Conservation (phyloP, 306 rosid genomes). For the Arachis stenosperma region DNA sequence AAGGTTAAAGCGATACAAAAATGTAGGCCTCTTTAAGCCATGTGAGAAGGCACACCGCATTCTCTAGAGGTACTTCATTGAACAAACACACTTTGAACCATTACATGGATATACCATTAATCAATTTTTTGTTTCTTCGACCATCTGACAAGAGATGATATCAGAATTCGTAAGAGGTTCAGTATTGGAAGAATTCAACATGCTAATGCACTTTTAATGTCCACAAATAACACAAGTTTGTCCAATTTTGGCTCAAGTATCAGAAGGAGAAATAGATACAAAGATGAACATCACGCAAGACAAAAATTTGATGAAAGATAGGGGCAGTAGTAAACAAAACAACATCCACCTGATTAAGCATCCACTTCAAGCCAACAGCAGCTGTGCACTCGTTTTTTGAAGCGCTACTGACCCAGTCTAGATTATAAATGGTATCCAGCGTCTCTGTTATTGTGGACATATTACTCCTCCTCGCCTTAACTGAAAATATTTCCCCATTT, state of each 20-base stretch:
- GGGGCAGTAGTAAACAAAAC: constrained; percentile 18
- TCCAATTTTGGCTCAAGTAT: not conserved
- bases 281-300: constrained; percentile 31
- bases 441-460: constrained; percentile 81
- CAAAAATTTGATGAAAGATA: constrained; percentile 11
- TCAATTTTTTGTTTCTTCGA: not conserved
- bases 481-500: constrained; percentile 94
- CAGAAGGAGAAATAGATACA: constrained; percentile 16
- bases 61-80: not conserved
- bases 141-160: constrained; percentile 2
- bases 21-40: not conserved
- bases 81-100: not conserved
- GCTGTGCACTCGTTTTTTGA: constrained; percentile 96
- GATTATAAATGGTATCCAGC: constrained; percentile 77
- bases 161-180: not conserved
- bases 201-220: constrained; percentile 9
- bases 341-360: constrained; percentile 91
- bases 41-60: not conserved
- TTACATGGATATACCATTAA: not conserved
- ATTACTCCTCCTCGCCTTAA: constrained; percentile 87
- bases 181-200: not conserved
- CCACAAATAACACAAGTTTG: not conserved
- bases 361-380: constrained; percentile 99
- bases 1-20: not conserved
- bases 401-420: constrained; percentile 92